Conservation (phyloP, 2,329 filamentous ascomycete species). For the Phyllosticta citriasiana region DNA sequence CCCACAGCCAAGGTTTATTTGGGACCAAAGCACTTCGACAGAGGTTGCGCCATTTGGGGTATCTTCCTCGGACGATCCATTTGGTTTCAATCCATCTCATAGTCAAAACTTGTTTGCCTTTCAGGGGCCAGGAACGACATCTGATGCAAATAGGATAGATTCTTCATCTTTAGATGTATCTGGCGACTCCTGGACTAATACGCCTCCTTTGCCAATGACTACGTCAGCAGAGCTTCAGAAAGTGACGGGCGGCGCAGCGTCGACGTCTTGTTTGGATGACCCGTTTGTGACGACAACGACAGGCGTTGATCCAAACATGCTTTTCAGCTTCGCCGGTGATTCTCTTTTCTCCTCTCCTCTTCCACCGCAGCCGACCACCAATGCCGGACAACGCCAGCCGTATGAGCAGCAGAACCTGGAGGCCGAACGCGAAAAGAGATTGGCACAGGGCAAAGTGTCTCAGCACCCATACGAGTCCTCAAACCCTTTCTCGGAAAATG, state of each 20-base stretch:
- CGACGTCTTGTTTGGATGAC: background rate
- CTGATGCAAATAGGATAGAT: background rate
- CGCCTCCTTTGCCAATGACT: constrained; percentile 5
- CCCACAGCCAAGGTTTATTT: constrained; percentile 37
- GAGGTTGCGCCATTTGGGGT: background rate
- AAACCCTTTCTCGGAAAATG: constrained; percentile 26
- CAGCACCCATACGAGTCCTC: constrained; percentile 28
- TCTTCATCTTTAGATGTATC: constrained; percentile 1
- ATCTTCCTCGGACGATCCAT: constrained; percentile 8
- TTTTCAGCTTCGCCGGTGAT: constrained; percentile 29
- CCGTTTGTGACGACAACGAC: constrained; percentile 27
- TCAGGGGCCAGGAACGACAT: background rate
- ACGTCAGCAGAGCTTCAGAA: constrained; percentile 4
- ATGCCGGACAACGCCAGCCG: constrained; percentile 22
- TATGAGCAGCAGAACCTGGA: constrained; percentile 30
- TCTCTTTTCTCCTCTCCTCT: constrained; percentile 9
- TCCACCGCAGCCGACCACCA: constrained; percentile 15
- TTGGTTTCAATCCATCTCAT: background rate
- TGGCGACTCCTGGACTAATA: constrained; percentile 2
- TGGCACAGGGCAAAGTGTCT: constrained; percentile 13
- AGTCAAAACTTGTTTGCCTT: background rate
- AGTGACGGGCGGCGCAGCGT: background rate
- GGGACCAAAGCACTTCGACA: constrained; percentile 19
- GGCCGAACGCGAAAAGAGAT: constrained; percentile 23
- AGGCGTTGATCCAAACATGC: constrained; percentile 39